Evolutionary conservation across 805 yeast species (phyloP).

Genomic region (Candida vaughaniae): DNA sequence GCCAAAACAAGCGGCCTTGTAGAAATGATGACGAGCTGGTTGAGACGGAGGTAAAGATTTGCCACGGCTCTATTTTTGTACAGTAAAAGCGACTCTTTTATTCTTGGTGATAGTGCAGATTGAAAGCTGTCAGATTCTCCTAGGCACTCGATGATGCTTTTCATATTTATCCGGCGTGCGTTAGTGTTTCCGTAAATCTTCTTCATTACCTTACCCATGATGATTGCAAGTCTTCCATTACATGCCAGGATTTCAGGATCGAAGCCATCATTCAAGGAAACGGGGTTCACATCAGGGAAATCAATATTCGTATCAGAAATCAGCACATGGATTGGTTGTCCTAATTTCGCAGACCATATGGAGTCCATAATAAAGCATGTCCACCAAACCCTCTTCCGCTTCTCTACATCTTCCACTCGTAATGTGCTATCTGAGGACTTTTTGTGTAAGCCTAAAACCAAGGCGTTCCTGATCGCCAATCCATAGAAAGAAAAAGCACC

Average conservation of each 20-base stretch:
- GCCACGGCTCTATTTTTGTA: conserved; percentile 20
- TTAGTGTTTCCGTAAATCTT: conserved; percentile 22
- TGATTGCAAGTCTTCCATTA: conserved; percentile 36
- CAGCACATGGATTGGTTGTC: conserved; percentile 36
- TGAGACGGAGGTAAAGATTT: conserved; percentile 32
- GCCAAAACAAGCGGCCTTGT: conserved; percentile 32
- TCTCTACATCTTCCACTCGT: conserved; percentile 17
- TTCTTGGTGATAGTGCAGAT: conserved; percentile 25
- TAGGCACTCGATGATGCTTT: conserved; percentile 35
- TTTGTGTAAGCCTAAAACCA: conserved; percentile 35
- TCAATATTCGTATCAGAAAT: conserved; percentile 42
- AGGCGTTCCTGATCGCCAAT: conserved; percentile 35
- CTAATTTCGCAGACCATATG: conserved; percentile 36
- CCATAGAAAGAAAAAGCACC: conserved; percentile 39
- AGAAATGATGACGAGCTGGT: conserved; percentile 31
- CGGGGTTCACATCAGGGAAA: conserved; percentile 30
- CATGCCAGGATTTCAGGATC: conserved; percentile 27
- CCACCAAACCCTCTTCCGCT: conserved; percentile 40
- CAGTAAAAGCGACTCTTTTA: conserved; percentile 21
- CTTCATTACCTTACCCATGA: conserved; percentile 30
- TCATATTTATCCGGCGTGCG: conserved; percentile 30
- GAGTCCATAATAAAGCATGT: conserved; percentile 36
- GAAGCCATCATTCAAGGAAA: conserved; percentile 24
- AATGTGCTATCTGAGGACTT: conserved; percentile 5
- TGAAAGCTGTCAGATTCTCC: conserved; percentile 37